phyloP scores from a whole-genome alignment of 1,139 yeast species.

The Candida sp. region DNA sequence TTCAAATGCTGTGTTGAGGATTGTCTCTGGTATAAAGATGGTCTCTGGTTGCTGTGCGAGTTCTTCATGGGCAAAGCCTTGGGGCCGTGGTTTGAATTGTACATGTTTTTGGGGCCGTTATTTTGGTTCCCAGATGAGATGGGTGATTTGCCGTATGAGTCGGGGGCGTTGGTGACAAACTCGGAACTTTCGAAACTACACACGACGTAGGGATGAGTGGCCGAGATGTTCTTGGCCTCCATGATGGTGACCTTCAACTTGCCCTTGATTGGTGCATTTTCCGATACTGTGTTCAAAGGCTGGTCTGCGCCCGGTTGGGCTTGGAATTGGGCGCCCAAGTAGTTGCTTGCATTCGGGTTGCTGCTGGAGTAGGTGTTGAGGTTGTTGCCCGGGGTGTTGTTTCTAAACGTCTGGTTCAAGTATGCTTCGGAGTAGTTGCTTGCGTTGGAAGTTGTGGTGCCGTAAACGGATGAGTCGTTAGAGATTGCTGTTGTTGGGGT shows the following conservation, averaged over 20 bases:
- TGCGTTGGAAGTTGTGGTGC: constrained; percentile 54
- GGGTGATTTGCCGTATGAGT: constrained; percentile 54
- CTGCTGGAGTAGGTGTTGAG: constrained; percentile 12
- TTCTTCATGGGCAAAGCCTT: constrained; percentile 22
- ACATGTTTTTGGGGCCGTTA: constrained; percentile 13
- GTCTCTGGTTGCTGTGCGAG: constrained; percentile 27
- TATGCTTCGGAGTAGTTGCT: constrained; percentile 24
- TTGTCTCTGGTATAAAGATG: constrained; percentile 62
- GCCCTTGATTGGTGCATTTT: constrained; percentile 59
- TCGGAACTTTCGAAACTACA: constrained; percentile 95
- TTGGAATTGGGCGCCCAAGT: constrained; percentile 8
- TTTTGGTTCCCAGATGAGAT: constrained; percentile 29
- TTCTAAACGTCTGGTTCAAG: constrained; percentile 29
- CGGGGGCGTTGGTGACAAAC: constrained; percentile 84
- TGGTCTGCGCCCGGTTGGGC: constrained; percentile 12
- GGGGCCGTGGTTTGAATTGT: constrained; percentile 17
- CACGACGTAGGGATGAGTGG: constrained; percentile 85
- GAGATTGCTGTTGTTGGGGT: constrained; percentile 74
- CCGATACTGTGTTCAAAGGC: constrained; percentile 12
- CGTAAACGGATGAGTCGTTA: constrained; percentile 66
- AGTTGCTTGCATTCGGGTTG: constrained; percentile 6
- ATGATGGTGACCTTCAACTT: constrained; percentile 79
- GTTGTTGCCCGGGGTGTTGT: background rate
- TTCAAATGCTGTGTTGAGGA: constrained; percentile 67
- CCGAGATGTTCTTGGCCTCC: constrained; percentile 67